phyloP scores from a whole-genome alignment of 345 rosid species.

The Dovyalis caffra region DNA sequence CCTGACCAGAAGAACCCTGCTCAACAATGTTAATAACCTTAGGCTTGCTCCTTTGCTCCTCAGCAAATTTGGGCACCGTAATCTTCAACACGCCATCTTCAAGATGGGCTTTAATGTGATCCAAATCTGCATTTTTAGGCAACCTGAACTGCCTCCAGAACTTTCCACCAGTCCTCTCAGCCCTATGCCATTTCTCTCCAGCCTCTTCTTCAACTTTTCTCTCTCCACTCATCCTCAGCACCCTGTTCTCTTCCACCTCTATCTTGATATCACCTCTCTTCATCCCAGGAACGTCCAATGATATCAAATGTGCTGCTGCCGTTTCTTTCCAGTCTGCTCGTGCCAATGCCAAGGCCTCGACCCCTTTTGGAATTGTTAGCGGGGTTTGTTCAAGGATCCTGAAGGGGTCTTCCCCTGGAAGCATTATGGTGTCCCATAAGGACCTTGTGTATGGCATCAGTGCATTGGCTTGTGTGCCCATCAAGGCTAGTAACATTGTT shows the following conservation, averaged over 20 bases:
- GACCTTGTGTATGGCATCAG: constrained; percentile 28
- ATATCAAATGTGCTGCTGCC: constrained; percentile 14
- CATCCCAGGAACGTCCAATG: constrained; percentile 38
- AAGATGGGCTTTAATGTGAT: constrained; percentile 29
- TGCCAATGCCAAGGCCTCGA: constrained; percentile 27
- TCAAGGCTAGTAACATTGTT: neutral
- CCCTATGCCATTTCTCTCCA: constrained; percentile 44
- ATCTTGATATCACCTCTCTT: constrained; percentile 42
- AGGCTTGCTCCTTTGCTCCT: constrained; percentile 36
- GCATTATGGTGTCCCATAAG: constrained; percentile 27
- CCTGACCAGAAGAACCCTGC: constrained; percentile 29
- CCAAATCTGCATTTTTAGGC: constrained; percentile 36
- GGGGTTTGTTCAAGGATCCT: constrained; percentile 44
- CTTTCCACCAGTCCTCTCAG: constrained; percentile 35
- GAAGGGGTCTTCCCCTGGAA: constrained; percentile 42
- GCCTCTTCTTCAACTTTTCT: constrained; percentile 27
- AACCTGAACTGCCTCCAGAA: constrained; percentile 43
- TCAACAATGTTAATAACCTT: constrained; percentile 36
- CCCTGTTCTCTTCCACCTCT: constrained; percentile 37
- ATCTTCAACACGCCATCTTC: constrained; percentile 35
- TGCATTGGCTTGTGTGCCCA: neutral
- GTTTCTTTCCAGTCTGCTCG: constrained; percentile 47
- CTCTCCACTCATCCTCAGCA: constrained; percentile 38
- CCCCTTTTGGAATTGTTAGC: constrained; percentile 27
- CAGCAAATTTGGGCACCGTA: constrained; percentile 30